Evolutionary conservation across 495 filamentous ascomycete species (phyloP), one percentile per base, ranked within the genome.

Genomic region (Xylaria intraflava): DNA sequence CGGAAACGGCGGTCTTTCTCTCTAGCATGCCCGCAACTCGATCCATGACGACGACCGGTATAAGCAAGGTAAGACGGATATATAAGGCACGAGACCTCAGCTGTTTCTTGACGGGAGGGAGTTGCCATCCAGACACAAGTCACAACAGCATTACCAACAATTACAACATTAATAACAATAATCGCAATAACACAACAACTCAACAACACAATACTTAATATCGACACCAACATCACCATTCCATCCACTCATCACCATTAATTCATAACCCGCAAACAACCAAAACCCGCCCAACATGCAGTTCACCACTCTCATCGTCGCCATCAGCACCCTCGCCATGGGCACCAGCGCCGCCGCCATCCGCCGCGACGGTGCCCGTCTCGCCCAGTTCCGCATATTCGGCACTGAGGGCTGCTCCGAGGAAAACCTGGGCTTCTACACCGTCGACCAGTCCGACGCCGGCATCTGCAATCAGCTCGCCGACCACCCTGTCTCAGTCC

Each of bases 361-460:
- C 41, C 39, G 16, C 1, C 60, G 61, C 19, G 55, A 61, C 38
- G 63, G 56, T 27, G 51, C 55, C 22, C 64, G 64, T 40, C 53
- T 64, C 0, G 64, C 50, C 14, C 64, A 66, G 39, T 64, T 66
- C 58, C 64, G 64, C 23, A 19, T 62, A 53, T 66, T 56, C 51
- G 54, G 58, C 45, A 61, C 57, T 1, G 26, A 47, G 0, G 61
- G 58, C 27, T 66, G 64, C 58, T 7, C 23, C 16, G 54, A 54
- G 1, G 61, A 51, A 24, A 66, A 66, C 61, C 27, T 54, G 20
- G 64, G 64, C 33, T 66, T 66, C 54, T 61, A 56, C 56, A 61
- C 58, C 17, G 56, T 64, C 43, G 64, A 66, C 49, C 1, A 40
- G 23, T 56, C 56, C 44, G 61, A 66, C 39, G 35, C 45, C 27